These are phyloP conservation scores for Paxillus ammoniavirescens DNA, from an alignment of 768 basidiomycete genomes.

Conservation along the genomic window DNA sequence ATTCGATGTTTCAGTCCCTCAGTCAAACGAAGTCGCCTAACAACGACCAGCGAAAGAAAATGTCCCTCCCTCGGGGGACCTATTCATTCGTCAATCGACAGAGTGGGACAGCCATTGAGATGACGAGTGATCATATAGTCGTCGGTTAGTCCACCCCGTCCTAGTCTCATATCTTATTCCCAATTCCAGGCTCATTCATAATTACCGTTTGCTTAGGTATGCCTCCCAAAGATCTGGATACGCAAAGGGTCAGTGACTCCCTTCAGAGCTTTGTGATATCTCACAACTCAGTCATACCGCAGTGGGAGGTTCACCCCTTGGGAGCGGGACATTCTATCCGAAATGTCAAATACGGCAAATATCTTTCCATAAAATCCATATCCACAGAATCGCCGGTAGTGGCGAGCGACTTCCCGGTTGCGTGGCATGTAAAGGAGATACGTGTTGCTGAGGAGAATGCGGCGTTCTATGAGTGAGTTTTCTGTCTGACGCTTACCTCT, in stretches of 20 bases:
- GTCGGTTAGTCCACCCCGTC: conserved; percentile 17
- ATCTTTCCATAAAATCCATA: conserved; percentile 24
- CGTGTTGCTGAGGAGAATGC: conserved; percentile 25
- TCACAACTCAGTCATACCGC: neutral
- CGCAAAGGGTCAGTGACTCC: conserved; percentile 20
- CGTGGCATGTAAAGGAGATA: conserved; percentile 28
- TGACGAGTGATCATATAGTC: conserved; percentile 21
- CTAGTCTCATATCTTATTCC: neutral
- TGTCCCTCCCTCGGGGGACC: conserved; percentile 29
- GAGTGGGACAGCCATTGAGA: conserved; percentile 32
- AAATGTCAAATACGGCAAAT: conserved; percentile 32
- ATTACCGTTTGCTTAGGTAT: conserved; percentile 18
- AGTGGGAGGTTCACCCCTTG: conserved; percentile 30
- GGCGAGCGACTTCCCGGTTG: conserved; percentile 26
- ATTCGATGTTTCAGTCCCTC: conserved; percentile 21
- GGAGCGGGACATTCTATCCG: conserved; percentile 31
- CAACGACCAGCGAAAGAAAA: conserved; percentile 16
- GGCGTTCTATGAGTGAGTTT: conserved; percentile 26
- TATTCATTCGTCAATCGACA: conserved; percentile 31
- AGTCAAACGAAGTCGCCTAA: conserved; percentile 13
- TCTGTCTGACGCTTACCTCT: neutral
- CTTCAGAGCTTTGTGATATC: neutral
- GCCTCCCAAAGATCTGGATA: conserved; percentile 28
- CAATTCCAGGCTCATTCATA: neutral
- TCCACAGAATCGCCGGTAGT: conserved; percentile 23